These are phyloP conservation scores for Gryganskiella cystojenkinii DNA, from an alignment of 192 early-diverging fungal species.

Conservation along the genomic window DNA sequence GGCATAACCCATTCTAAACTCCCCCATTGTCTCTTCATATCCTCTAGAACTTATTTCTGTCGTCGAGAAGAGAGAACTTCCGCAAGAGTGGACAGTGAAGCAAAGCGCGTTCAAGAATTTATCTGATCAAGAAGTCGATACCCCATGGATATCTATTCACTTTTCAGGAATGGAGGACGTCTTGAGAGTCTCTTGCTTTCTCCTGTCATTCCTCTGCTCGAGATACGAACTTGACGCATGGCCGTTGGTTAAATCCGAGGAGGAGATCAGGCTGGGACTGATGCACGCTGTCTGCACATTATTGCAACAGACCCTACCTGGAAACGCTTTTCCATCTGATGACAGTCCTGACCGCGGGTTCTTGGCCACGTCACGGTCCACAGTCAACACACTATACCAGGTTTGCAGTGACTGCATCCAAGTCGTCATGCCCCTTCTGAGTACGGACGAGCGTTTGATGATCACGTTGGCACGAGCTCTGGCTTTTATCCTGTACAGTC, in stretches of 20 bases:
- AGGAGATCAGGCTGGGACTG: constrained; percentile 12
- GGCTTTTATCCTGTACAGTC: constrained; percentile 12
- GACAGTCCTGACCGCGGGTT: constrained; percentile 3
- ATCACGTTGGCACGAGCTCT: constrained; percentile 8
- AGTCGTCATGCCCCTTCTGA: constrained; percentile 3
- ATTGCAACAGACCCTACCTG: constrained; percentile 13
- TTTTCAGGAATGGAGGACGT: constrained; percentile 26
- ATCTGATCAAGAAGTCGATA: constrained; percentile 14
- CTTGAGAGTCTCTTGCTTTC: constrained; percentile 11
- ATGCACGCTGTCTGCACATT: background rate
- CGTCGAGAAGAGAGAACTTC: constrained; percentile 10
- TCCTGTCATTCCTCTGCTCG: constrained; percentile 17
- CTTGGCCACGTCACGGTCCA: background rate
- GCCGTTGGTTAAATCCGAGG: constrained; percentile 15
- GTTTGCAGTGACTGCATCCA: constrained; percentile 28
- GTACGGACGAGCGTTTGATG: background rate
- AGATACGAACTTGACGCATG: constrained; percentile 1
- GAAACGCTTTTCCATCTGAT: background rate
- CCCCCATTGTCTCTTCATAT: background rate
- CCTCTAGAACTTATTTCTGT: constrained; percentile 7
- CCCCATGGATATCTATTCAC: constrained; percentile 21
- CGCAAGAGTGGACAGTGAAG: constrained; percentile 13
- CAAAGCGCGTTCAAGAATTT: constrained; percentile 26
- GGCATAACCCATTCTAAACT: background rate
- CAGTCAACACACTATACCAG: constrained; percentile 27